Conservation (phyloP, 1,284 basidiomycete species). For the Fistulina hepatica region DNA sequence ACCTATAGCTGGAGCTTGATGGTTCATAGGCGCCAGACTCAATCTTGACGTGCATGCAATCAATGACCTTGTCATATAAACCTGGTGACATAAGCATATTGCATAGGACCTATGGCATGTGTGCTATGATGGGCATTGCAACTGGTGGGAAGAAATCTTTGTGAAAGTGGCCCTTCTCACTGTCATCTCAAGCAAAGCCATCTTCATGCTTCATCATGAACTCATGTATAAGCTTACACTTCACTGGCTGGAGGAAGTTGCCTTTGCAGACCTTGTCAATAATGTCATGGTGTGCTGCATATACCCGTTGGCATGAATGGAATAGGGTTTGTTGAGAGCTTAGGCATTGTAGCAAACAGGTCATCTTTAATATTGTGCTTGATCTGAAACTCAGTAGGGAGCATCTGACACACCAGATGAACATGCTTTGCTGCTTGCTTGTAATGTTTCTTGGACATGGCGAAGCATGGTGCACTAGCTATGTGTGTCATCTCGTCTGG, state of each 20-base stretch:
- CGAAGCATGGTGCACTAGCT: too few species aligned
- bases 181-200: conserved; percentile 10
- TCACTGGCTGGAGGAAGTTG: conserved; percentile 9
- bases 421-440: too few species aligned
- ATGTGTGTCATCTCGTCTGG: too few species aligned
- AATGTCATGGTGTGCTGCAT: not conserved
- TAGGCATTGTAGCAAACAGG: too few species aligned
- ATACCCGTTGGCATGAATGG: conserved; percentile 5
- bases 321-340: too few species aligned
- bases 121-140: conserved; percentile 17
- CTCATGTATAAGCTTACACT: conserved; percentile 9
- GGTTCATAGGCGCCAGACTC: conserved; percentile 9
- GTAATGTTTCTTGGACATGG: too few species aligned
- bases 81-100: conserved; percentile 10
- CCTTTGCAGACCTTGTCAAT: conserved; percentile 5
- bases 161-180: conserved; percentile 8
- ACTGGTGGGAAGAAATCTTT: conserved; percentile 12
- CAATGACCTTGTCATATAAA: conserved; percentile 11
- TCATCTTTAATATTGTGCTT: too few species aligned
- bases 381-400: too few species aligned
- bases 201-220: conserved; percentile 10
- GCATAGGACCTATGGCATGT: conserved; percentile 21
- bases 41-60: too few species aligned
- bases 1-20: conserved; percentile 9
- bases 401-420: too few species aligned